phyloP scores from a whole-genome alignment of 495 filamentous ascomycete species.

The Penicillium cosmopolitanum region DNA sequence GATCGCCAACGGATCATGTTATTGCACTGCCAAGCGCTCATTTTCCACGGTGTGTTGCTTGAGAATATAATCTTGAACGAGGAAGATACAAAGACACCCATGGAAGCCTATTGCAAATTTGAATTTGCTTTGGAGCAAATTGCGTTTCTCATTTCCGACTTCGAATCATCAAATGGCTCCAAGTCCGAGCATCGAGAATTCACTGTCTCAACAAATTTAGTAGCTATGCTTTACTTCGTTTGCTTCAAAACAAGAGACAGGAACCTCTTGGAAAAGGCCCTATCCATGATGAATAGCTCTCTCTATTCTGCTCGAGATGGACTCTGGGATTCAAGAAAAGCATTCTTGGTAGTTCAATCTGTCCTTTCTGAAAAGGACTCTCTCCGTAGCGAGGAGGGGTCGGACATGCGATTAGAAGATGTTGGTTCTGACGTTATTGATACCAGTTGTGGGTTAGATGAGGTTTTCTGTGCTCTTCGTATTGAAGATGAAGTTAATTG shows the following conservation, averaged over 20 bases:
- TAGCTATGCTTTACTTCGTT: constrained; percentile 24
- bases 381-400: background rate
- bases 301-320: constrained; percentile 21
- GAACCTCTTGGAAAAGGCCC: constrained; percentile 5
- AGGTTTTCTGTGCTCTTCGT: background rate
- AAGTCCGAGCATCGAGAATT: constrained; percentile 8
- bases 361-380: background rate
- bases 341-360: constrained; percentile 8
- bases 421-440: constrained; percentile 9
- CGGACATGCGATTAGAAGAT: constrained; percentile 6
- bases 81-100: background rate
- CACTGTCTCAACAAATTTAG: constrained; percentile 24
- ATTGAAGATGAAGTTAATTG: background rate
- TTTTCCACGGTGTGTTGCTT: constrained; percentile 18
- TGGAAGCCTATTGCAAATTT: constrained; percentile 8
- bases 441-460: constrained; percentile 6
- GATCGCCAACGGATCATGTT: constrained; percentile 10
- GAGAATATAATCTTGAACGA: constrained; percentile 13
- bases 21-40: constrained; percentile 15
- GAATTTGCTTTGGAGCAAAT: constrained; percentile 16
- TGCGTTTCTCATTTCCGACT: constrained; percentile 10
- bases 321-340: constrained; percentile 24
- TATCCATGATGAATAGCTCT: constrained; percentile 19
- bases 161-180: background rate
- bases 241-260: constrained; percentile 22